Evolutionary conservation across 768 basidiomycete species (phyloP).

Genomic region (Pleurotus sapidus): DNA sequence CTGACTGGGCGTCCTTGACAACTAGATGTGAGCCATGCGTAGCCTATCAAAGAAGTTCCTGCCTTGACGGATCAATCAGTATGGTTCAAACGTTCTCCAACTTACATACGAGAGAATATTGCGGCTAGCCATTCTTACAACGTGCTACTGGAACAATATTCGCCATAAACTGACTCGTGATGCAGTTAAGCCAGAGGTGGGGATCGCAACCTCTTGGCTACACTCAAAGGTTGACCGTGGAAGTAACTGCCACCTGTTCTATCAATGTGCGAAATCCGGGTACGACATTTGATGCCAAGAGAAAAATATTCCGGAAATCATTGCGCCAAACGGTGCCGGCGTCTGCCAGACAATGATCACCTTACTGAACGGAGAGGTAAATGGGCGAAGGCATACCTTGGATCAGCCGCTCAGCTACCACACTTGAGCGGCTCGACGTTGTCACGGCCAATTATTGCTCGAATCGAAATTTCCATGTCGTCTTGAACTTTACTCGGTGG

Average conservation of each 20-base stretch:
- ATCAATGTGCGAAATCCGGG: neutral
- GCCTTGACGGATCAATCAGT: conserved; percentile 4
- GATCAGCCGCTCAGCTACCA: too few species aligned
- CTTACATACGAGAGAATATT: neutral
- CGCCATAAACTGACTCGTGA: neutral
- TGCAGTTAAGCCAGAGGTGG: neutral
- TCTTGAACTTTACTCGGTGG: too few species aligned
- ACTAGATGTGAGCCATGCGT: neutral
- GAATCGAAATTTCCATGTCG: too few species aligned
- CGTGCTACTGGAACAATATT: too few species aligned
- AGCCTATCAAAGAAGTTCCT: conserved; percentile 3
- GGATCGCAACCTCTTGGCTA: neutral
- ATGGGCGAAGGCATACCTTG: too few species aligned
- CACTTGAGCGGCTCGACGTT: too few species aligned
- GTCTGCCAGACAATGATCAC: too few species aligned
- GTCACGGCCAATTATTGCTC: too few species aligned
- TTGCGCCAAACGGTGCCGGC: too few species aligned
- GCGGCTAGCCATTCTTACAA: neutral
- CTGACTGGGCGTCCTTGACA: neutral
- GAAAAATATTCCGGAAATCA: neutral
- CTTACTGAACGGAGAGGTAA: too few species aligned
- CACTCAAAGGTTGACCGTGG: neutral
- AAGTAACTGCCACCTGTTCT: neutral
- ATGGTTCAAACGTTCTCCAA: neutral
- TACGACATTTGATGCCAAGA: neutral